These are phyloP conservation scores for Odontarrhena argentea DNA, from an alignment of 345 rosid species.

Conservation along the genomic window DNA sequence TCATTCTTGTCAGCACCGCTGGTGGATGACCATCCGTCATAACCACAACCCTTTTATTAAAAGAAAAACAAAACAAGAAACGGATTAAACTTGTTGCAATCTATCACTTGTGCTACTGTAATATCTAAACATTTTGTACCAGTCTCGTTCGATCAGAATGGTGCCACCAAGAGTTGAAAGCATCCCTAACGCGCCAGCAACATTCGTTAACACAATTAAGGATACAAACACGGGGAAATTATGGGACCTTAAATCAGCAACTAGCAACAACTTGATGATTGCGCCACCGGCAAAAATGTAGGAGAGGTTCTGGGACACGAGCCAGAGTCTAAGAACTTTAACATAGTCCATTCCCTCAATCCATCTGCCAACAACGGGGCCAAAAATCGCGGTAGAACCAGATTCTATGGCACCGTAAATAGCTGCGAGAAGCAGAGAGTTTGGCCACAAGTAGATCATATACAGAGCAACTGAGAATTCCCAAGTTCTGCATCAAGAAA, in stretches of 20 bases:
- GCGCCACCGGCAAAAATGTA: constrained; percentile 75
- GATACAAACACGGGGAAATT: constrained; percentile 48
- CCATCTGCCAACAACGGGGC: constrained; percentile 68
- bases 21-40: constrained; percentile 71
- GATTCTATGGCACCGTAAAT: constrained; percentile 79
- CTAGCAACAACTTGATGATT: constrained; percentile 54
- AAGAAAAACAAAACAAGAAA: neutral
- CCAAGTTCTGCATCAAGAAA: constrained; percentile 69
- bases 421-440: constrained; percentile 78
- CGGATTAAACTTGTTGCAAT: neutral
- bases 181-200: constrained; percentile 76
- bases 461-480: constrained; percentile 53
- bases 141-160: constrained; percentile 86
- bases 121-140: constrained; percentile 46
- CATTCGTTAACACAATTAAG: constrained; percentile 54
- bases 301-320: constrained; percentile 72
- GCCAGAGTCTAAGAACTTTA: constrained; percentile 81
- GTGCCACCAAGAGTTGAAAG: constrained; percentile 91
- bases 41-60: constrained; percentile 69
- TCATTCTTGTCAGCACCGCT: constrained; percentile 57
- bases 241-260: constrained; percentile 50
- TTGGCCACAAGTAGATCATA: constrained; percentile 67
- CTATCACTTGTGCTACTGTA: neutral
- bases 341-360: constrained; percentile 57
- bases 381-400: constrained; percentile 69